These are phyloP conservation scores for Mortierella sp. DNA, from an alignment of 371 early-diverging fungal genomes.

Conservation along the genomic window DNA sequence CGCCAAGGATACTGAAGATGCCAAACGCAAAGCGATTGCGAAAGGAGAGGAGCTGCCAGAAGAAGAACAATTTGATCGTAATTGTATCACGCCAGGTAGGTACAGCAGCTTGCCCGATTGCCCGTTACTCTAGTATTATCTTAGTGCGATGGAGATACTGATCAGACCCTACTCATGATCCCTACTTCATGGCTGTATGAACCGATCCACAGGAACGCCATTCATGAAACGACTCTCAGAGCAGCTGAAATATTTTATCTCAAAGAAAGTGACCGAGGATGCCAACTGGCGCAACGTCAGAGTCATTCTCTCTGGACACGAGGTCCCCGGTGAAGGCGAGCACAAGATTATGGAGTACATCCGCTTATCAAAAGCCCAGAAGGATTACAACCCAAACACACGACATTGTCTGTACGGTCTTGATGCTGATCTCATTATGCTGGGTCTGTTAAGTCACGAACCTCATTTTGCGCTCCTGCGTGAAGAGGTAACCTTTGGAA, in stretches of 20 bases:
- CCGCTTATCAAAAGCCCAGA: conserved; percentile 84
- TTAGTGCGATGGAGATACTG: neutral
- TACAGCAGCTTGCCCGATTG: neutral
- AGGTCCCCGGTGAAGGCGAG: conserved; percentile 99
- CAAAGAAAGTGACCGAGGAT: conserved; percentile 92
- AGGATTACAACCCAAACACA: conserved; percentile 85
- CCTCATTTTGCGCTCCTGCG: conserved; percentile 96
- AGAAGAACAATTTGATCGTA: conserved; percentile 94
- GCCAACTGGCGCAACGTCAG: conserved; percentile 90
- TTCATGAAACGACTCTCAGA: conserved; percentile 96
- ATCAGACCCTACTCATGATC: neutral
- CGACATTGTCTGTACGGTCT: conserved; percentile 98
- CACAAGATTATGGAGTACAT: conserved; percentile 99
- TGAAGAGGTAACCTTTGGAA: conserved; percentile 95
- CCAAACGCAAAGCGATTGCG: conserved; percentile 66
- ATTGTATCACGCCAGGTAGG: conserved; percentile 99
- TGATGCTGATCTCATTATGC: conserved; percentile 99
- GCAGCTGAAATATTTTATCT: conserved; percentile 91
- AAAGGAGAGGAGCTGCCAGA: conserved; percentile 80
- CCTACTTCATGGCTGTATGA: neutral
- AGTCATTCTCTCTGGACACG: conserved; percentile 95
- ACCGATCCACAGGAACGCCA: conserved; percentile 76
- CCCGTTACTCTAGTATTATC: neutral
- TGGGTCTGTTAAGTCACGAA: conserved; percentile 96
- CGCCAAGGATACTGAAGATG: conserved; percentile 88